Base-by-base conservation (phyloP, 805 yeast species). In the Candida insectalens region DNA sequence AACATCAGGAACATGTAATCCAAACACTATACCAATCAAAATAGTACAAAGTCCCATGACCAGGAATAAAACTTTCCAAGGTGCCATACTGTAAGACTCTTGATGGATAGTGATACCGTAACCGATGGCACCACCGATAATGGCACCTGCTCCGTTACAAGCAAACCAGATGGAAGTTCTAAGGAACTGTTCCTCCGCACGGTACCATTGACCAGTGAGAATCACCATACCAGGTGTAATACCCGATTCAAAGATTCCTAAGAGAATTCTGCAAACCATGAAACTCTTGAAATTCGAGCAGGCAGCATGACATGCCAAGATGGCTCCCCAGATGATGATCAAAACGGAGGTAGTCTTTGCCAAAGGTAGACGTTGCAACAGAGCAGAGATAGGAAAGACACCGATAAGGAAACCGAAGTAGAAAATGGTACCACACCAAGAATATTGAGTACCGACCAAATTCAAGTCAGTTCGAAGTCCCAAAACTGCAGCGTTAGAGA, bases 21-120 rank as follows among this genome's bases (percentile, higher is more conserved):
- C 42, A 18, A 45, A 42, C 8, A 47, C 39, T 5, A 67, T 35
- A 4, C 81, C 82, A 27, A 74, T 49, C 7, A 66, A 45, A 5
- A 75, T 53, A 4, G 83, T 76, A 45, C 71, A 60, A 8, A 63
- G 54, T 15, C 88, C 89, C 27, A 73, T 65, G 25, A 77, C 60
- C 37, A 78, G 54, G 49, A 69, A 79, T 7, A 76, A 53, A 7
- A 71, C 55, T 45, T 71, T 71, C 87, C 87, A 80, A 4, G 77
- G 65, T 2, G 53, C 59, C 10, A 74, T 55, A 28, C 13, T 13
- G 12, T 50, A 36, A 6, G 51, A 36, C 8, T 46, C 44, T 6
- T 38, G 36, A 42, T 51, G 46, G 25, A 45, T 47, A 55, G 57
- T 63, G 5, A 74, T 54, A n/a, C 64, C 41, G 47, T 62, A 70